Percentiles rank a stretch among this genome's conserved stretches.
These are phyloP conservation scores for Fraxinus latifolia DNA, from an alignment of 305 asterid genomes.

Conservation along the genomic window DNA sequence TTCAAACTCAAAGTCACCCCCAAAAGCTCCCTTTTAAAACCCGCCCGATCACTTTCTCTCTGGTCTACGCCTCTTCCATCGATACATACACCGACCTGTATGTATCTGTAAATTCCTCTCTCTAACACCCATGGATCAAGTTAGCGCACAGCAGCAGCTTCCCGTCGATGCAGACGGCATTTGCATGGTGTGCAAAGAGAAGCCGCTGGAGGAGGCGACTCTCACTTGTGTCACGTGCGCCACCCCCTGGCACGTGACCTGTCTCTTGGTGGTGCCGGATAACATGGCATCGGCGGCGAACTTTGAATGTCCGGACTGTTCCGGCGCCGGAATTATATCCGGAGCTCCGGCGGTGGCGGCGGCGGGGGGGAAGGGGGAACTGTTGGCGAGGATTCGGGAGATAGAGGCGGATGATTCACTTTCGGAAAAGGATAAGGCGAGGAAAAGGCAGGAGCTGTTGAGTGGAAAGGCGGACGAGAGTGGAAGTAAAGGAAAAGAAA, in stretches of 20 bases:
- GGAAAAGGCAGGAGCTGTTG: slow-evolving; percentile 51
- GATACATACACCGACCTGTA: neutral
- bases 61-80: neutral
- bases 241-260: slow-evolving; percentile 78
- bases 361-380: slow-evolving; percentile 32
- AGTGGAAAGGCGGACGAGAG: slow-evolving; percentile 38
- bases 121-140: slow-evolving; percentile 27
- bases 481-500: slow-evolving; percentile 24
- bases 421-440: slow-evolving; percentile 65
- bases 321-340: slow-evolving; percentile 46
- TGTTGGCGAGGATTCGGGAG: slow-evolving; percentile 51
- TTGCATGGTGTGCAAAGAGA: slow-evolving; percentile 65
- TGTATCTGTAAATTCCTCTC: neutral
- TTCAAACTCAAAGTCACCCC: slow-evolving; percentile 10
- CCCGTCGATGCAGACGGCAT: slow-evolving; percentile 66
- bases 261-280: slow-evolving; percentile 40
- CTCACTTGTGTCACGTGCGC: slow-evolving; percentile 63
- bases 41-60: slow-evolving; percentile 15
- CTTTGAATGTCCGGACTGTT: slow-evolving; percentile 73
- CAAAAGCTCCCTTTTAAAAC: slow-evolving; percentile 12
- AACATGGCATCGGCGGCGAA: slow-evolving; percentile 29
- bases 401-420: slow-evolving; percentile 58
- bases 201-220: slow-evolving; percentile 41
- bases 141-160: slow-evolving; percentile 32
- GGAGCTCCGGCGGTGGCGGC: slow-evolving; percentile 39